Evolutionary conservation across 305 asterid species (phyloP).

Genomic region (Solanum aculeatissimum): DNA sequence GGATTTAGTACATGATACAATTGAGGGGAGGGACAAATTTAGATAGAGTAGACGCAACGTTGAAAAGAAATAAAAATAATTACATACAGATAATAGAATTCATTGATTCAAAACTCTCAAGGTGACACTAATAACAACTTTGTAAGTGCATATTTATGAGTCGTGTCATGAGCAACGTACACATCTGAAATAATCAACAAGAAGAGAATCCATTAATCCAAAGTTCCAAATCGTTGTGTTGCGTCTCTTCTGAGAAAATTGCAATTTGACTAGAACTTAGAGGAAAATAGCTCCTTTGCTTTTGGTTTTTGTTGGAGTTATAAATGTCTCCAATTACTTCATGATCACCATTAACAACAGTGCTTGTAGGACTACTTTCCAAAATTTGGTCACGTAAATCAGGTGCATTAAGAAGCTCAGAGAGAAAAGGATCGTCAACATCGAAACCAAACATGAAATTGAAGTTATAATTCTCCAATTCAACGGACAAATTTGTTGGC

Average conservation of each 20-base stretch:
- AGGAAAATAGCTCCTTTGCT: background rate
- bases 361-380: background rate
- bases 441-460: constrained; percentile 5
- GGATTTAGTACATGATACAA: background rate
- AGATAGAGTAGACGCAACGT: background rate
- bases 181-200: background rate
- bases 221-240: background rate
- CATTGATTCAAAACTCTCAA: background rate
- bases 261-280: background rate
- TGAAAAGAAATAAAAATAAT: background rate
- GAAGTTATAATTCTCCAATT: background rate
- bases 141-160: background rate
- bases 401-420: background rate
- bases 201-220: constrained; percentile 1
- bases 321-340: background rate
- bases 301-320: background rate
- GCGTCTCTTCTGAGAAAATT: background rate
- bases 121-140: no score
- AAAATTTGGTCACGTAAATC: background rate
- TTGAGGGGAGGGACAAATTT: background rate
- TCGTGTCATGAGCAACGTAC: background rate
- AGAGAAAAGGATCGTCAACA: constrained; percentile 1
- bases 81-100: background rate
- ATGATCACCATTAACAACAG: background rate
- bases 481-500: background rate